phyloP scores from a whole-genome alignment of 2,329 filamentous ascomycete species.

The Colletotrichum simmondsii region DNA sequence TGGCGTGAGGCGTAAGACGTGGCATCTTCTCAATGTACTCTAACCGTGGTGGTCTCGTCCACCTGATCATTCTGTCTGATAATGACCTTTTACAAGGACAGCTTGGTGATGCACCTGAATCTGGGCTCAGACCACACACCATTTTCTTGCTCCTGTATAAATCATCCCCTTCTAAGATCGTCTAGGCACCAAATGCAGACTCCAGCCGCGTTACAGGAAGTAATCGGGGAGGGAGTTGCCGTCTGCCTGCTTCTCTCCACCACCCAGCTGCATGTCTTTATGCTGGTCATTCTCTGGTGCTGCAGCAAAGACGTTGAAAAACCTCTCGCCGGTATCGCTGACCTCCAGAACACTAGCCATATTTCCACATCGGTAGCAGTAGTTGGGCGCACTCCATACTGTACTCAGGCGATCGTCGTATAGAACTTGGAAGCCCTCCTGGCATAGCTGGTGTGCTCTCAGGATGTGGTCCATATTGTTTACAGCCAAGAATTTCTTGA shows the following conservation, averaged over 20 bases:
- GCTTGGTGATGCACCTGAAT: not conserved
- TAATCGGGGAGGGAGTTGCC: slow-evolving; percentile 75
- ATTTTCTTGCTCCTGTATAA: not conserved
- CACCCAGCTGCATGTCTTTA: slow-evolving; percentile 81
- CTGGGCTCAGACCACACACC: not conserved
- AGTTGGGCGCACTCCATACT: slow-evolving; percentile 98
- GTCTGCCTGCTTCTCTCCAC: slow-evolving; percentile 75
- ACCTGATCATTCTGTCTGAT: not conserved
- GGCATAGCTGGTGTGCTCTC: slow-evolving; percentile 96
- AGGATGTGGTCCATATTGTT: slow-evolving; percentile 98
- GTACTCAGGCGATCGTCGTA: slow-evolving; percentile 96
- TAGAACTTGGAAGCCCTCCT: slow-evolving; percentile 96
- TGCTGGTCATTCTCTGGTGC: slow-evolving; percentile 95
- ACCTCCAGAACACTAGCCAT: slow-evolving; percentile 98
- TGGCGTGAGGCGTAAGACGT: not conserved
- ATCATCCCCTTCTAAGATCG: not conserved
- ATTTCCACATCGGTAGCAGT: slow-evolving; percentile 95
- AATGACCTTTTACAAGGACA: not conserved
- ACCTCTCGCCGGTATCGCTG: slow-evolving; percentile 89
- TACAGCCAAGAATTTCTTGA: slow-evolving; percentile 97
- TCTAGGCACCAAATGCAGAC: too few species aligned
- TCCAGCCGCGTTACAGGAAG: slow-evolving; percentile 65
- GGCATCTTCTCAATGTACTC: not conserved
- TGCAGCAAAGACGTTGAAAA: slow-evolving; percentile 98
- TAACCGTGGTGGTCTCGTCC: not conserved